These are phyloP conservation scores for Plantago rigida DNA, from an alignment of 305 asterid genomes.

Conservation along the genomic window DNA sequence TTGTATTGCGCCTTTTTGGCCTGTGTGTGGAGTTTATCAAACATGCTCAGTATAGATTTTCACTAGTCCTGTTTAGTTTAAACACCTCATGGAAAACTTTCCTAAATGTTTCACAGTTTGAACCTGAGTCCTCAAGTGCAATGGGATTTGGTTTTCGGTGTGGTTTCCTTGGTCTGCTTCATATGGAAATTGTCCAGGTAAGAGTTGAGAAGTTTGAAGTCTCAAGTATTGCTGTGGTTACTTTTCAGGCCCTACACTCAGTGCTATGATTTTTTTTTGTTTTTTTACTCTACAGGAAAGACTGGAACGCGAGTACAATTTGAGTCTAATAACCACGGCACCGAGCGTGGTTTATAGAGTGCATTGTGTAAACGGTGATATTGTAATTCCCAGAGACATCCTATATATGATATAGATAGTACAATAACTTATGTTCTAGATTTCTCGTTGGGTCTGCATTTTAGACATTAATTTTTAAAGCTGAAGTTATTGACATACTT, in stretches of 20 bases:
- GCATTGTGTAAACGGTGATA: constrained; percentile 64
- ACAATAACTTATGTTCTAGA: constrained; percentile 15
- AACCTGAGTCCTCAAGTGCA: constrained; percentile 94
- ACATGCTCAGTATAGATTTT: constrained; percentile 3
- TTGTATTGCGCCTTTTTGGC: constrained; percentile 6
- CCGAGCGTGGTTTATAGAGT: constrained; percentile 95
- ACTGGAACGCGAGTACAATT: constrained; percentile 93
- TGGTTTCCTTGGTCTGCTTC: constrained; percentile 97
- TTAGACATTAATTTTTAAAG: constrained; percentile 11
- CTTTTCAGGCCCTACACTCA: constrained; percentile 12
- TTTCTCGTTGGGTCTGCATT: constrained; percentile 5
- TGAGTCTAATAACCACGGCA: constrained; percentile 86
- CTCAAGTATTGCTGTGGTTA: constrained; percentile 24
- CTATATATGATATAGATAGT: constrained; percentile 23
- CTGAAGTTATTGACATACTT: no score
- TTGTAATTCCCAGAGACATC: constrained; percentile 53
- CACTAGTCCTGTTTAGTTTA: constrained; percentile 11
- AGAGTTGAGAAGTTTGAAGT: constrained; percentile 1
- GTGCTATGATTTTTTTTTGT: constrained; percentile 11
- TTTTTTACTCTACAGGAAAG: constrained; percentile 64
- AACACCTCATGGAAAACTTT: constrained; percentile 16
- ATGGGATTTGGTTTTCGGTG: constrained; percentile 99
- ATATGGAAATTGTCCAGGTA: constrained; percentile 99
- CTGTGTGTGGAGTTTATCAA: constrained; percentile 7
- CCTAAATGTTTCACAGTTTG: constrained; percentile 54